Evolutionary conservation across 2,329 filamentous ascomycete genomes (phyloP), one percentile per base, ranked within the genome.

Genomic region (Apiospora hydei): DNA sequence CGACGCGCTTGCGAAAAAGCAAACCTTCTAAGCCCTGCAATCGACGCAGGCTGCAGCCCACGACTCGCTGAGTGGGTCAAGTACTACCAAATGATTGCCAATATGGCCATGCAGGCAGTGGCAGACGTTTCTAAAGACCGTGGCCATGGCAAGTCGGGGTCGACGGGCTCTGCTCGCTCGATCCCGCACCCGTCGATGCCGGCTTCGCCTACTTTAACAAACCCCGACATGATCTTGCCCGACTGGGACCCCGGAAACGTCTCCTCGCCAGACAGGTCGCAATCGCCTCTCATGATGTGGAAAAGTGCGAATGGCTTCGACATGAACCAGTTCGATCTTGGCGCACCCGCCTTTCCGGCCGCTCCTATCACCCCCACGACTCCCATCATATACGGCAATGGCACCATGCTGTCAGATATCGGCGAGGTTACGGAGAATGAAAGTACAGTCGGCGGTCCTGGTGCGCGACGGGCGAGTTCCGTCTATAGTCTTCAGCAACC

Each of bases 151-250:
- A 64, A 64, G 57, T 13, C 57, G 34, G 57, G 57, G 8, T 64
- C 57, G 7, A 64, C 57, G 34, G 26, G 66, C 66, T 68, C 66
- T 34, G 66, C n/a, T 30, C 66, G n/a, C 41, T 68, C 66, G 66
- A 68, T 68, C 4, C 66, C 41, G 18, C 44, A 67, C 24, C 64
- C 64, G 21, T 67, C 34, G 82, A 80, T 86, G 72, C 91, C 93
- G 75, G 90, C 90, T 16, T 97, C 94, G 73, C 95, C 95, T 67
- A 97, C 95, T 2, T 85, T 98, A 78, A 97, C 94, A 71, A 97
- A 98, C 82, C 94, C 95, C 70, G 95, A 97, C 81, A 95, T 98
- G 94, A 97, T 98, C 78, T 85, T 98, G 70, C 95, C 95, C 73
- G 91, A 93, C 80, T 91, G 92, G 78, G 46, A 46, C 46, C 89